phyloP scores from a whole-genome alignment of 2,329 filamentous ascomycete species.

The Monosporascus sp. region DNA sequence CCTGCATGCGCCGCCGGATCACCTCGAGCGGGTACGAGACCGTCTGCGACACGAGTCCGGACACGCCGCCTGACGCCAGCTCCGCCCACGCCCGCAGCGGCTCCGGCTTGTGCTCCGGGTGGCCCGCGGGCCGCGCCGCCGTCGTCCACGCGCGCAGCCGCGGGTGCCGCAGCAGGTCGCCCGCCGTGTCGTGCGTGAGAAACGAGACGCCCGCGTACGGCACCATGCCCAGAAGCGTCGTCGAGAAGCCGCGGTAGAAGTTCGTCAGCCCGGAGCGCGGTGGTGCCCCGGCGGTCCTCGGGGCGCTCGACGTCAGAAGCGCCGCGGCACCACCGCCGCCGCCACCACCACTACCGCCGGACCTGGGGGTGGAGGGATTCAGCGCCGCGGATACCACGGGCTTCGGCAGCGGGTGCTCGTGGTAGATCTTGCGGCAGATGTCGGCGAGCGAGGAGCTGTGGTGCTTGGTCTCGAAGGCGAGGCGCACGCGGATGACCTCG shows the following conservation, averaged over 20 bases:
- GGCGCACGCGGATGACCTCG: constrained; percentile 83
- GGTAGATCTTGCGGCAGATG: constrained; percentile 83
- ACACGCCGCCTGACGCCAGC: constrained; percentile 74
- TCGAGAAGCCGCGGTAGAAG: constrained; percentile 91
- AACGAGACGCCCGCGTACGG: constrained; percentile 96
- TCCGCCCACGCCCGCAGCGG: constrained; percentile 83
- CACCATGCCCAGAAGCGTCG: constrained; percentile 89
- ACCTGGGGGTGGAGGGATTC: constrained; percentile 25
- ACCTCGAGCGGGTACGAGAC: constrained; percentile 92
- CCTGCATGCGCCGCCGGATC: constrained; percentile 89
- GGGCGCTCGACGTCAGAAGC: too few species aligned
- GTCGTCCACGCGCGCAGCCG: constrained; percentile 68
- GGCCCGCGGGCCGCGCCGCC: constrained; percentile 54
- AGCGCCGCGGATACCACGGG: constrained; percentile 36
- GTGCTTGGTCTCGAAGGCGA: constrained; percentile 90
- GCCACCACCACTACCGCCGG: too few species aligned
- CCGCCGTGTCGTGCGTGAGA: constrained; percentile 85
- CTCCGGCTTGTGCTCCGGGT: constrained; percentile 55
- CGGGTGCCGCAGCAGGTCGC: constrained; percentile 73
- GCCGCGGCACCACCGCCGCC: too few species aligned
- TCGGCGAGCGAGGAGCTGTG: constrained; percentile 63
- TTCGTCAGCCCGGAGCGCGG: constrained; percentile 65
- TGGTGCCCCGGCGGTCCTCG: constrained; percentile 41
- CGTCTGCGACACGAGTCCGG: constrained; percentile 86
- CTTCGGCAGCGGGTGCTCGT: constrained; percentile 54